Conservation (phyloP, 129 eudicot genomes). For the Gnaphalium uliginosum region DNA sequence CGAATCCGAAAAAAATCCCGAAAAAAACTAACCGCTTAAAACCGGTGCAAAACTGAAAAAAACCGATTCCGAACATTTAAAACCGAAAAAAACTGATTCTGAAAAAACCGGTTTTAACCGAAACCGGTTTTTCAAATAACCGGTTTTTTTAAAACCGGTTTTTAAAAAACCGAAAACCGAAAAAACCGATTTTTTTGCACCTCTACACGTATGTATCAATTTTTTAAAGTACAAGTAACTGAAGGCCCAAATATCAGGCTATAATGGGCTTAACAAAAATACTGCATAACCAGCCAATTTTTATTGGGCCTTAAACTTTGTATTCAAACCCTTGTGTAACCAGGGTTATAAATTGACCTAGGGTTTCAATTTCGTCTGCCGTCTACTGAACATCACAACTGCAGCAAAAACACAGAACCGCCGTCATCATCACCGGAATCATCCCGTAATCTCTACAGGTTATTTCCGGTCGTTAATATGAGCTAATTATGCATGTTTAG, state of each 20-base stretch:
- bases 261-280: background rate
- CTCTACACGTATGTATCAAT: background rate
- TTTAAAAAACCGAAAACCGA: too few relatives aligned
- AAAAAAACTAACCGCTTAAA: too few relatives aligned
- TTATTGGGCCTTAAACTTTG: slow-evolving; percentile 15
- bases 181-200: too few relatives aligned
- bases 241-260: slow-evolving; percentile 10
- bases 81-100: too few relatives aligned
- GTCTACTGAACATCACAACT: slow-evolving; percentile 20
- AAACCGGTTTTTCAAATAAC: too few relatives aligned
- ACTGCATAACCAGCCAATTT: background rate
- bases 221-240: background rate
- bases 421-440: slow-evolving; percentile 28
- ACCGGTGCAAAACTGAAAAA: too few relatives aligned
- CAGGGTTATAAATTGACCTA: slow-evolving; percentile 31
- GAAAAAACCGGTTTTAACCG: too few relatives aligned
- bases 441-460: slow-evolving; percentile 23
- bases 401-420: slow-evolving; percentile 18
- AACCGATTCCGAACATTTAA: too few relatives aligned
- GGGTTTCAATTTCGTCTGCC: slow-evolving; percentile 32
- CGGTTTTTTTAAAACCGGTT: too few relatives aligned
- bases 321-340: background rate
- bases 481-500: background rate
- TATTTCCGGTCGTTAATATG: background rate
- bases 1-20: too few relatives aligned